phyloP scores from a whole-genome alignment of 148 eudicot species.

The Vaccinium myrtillus region DNA sequence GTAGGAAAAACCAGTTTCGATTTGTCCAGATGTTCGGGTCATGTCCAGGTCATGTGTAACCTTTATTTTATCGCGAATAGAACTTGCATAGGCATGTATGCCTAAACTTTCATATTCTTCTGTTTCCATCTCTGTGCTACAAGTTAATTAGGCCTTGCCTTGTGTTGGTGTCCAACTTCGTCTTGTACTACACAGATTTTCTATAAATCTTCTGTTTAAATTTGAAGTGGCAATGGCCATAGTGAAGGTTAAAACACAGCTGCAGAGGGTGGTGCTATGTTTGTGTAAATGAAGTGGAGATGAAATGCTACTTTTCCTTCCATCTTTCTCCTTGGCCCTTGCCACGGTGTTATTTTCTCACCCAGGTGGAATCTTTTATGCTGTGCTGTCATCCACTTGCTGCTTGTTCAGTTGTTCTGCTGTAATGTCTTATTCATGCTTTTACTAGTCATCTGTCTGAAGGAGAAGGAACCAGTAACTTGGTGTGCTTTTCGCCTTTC shows the following conservation, averaged over 20 bases:
- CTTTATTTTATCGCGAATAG: background rate
- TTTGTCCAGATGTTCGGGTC: background rate
- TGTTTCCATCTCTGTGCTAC: background rate
- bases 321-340: background rate
- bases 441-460: background rate
- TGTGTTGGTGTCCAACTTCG: background rate
- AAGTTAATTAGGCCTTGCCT: background rate
- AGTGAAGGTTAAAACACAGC: background rate
- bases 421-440: background rate
- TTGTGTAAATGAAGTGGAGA: background rate
- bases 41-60: too few relatives aligned
- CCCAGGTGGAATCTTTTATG: background rate
- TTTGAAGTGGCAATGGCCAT: background rate
- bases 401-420: background rate
- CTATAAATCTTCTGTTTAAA: background rate
- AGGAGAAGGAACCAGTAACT: background rate
- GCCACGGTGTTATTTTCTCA: background rate
- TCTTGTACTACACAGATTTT: background rate
- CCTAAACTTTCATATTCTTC: background rate
- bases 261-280: background rate
- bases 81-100: background rate
- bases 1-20: background rate
- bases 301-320: background rate
- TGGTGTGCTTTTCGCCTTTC: background rate
- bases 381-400: background rate